phyloP scores from a whole-genome alignment of 768 basidiomycete genomes.

The Serendipita sp. region DNA sequence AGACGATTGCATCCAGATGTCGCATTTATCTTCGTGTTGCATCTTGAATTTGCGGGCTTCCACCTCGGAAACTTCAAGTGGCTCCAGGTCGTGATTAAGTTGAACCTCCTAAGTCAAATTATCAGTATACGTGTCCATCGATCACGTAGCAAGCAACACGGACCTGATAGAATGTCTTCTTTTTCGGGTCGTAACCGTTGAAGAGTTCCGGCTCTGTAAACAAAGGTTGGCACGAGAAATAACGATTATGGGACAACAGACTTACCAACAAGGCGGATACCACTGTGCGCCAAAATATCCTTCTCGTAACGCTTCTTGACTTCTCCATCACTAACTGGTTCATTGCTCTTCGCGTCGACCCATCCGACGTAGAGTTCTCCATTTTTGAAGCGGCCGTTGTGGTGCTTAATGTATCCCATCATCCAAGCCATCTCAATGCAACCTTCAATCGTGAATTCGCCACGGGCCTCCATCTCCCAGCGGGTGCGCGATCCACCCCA shows the following conservation, averaged over 20 bases:
- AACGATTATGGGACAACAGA: conserved; percentile 2
- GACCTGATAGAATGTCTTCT: conserved; percentile 84
- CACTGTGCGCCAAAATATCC: conserved; percentile 78
- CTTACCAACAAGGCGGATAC: conserved; percentile 86
- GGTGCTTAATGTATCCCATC: conserved; percentile 98
- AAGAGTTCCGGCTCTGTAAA: conserved; percentile 83
- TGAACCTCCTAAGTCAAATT: conserved; percentile 50
- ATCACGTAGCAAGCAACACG: not conserved
- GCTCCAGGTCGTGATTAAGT: conserved; percentile 89
- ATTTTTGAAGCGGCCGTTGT: conserved; percentile 89
- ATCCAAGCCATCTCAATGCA: conserved; percentile 99
- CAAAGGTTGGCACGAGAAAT: conserved; percentile 10
- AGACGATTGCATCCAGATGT: conserved; percentile 80
- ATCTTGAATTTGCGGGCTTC: conserved; percentile 93
- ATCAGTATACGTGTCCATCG: not conserved
- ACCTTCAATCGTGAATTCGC: conserved; percentile 94
- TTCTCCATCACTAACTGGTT: conserved; percentile 97
- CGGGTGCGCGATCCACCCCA: conserved; percentile 97
- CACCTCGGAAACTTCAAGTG: conserved; percentile 78
- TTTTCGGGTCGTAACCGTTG: conserved; percentile 94
- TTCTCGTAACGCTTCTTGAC: conserved; percentile 87
- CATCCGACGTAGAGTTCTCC: conserved; percentile 91
- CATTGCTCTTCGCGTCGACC: conserved; percentile 86
- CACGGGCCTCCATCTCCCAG: conserved; percentile 99
- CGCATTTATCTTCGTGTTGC: conserved; percentile 92